A percentile compares a stretch with the other conserved stretches of the same genome.
These are phyloP conservation scores for Didymellaceae sp. DNA, from an alignment of 2,329 filamentous ascomycete genomes.

Conservation along the genomic window DNA sequence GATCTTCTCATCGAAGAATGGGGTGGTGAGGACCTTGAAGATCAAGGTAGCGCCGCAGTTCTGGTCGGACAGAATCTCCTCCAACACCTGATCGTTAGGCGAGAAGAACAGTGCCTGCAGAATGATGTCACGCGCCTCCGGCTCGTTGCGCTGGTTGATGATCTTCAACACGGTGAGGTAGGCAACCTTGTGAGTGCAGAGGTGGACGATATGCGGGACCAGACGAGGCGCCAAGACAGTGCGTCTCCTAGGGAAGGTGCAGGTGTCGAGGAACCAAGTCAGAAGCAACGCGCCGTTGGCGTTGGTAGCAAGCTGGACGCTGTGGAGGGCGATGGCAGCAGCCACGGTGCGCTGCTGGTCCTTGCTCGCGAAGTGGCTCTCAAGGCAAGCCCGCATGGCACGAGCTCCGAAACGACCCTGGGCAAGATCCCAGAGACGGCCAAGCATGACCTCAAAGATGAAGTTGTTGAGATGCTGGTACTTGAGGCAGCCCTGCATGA, in stretches of 20 bases:
- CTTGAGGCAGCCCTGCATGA: slow-evolving; percentile 93
- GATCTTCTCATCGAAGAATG: slow-evolving; percentile 94
- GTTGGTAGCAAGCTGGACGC: slow-evolving; percentile 94
- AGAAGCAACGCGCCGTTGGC: slow-evolving; percentile 91
- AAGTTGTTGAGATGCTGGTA: slow-evolving; percentile 93
- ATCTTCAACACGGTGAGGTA: slow-evolving; percentile 97
- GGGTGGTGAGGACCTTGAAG: slow-evolving; percentile 97
- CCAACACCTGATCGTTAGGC: slow-evolving; percentile 81
- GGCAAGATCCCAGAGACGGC: slow-evolving; percentile 88
- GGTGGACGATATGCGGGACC: slow-evolving; percentile 88
- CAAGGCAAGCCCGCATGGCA: slow-evolving; percentile 94
- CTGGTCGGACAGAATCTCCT: slow-evolving; percentile 90
- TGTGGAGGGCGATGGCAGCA: slow-evolving; percentile 93
- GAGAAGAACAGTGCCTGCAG: slow-evolving; percentile 93
- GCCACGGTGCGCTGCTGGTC: slow-evolving; percentile 96
- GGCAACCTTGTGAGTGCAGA: slow-evolving; percentile 98
- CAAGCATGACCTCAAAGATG: slow-evolving; percentile 97
- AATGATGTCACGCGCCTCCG: slow-evolving; percentile 88
- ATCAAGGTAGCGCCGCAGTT: slow-evolving; percentile 93
- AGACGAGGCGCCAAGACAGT: slow-evolving; percentile 91
- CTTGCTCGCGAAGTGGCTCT: slow-evolving; percentile 93
- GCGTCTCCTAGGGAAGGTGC: slow-evolving; percentile 89
- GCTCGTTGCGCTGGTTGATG: slow-evolving; percentile 95
- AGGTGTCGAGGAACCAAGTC: slow-evolving; percentile 98
- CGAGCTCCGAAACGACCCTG: slow-evolving; percentile 94